Conservation (phyloP, 257 asterid species). For the Henckelia pumila region DNA sequence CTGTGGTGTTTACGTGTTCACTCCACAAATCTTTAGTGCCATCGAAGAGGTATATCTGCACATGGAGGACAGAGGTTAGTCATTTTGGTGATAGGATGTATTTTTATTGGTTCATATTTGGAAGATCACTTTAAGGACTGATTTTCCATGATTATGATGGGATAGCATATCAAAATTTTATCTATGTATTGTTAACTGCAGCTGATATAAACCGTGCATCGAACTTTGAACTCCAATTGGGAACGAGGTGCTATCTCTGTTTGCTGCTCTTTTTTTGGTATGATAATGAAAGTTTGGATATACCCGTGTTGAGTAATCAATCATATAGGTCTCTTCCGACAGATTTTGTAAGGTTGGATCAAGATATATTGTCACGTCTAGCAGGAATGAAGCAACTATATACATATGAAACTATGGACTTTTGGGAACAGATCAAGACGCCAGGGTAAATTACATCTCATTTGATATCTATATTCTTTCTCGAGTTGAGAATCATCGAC, state of each 20-base stretch:
- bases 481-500: constrained; percentile 11
- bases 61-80: constrained; percentile 59
- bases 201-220: constrained; percentile 48
- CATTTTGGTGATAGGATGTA: constrained; percentile 9
- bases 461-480: constrained; percentile 10
- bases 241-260: constrained; percentile 47
- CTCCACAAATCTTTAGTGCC: constrained; percentile 59
- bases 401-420: constrained; percentile 69
- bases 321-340: constrained; percentile 56
- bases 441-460: constrained; percentile 52
- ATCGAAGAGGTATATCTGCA: constrained; percentile 51
- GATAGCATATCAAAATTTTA: constrained; percentile 22
- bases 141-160: neutral
- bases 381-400: constrained; percentile 80
- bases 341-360: constrained; percentile 86
- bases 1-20: constrained; percentile 77
- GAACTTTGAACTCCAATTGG: constrained; percentile 55
- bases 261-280: neutral
- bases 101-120: neutral
- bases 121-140: neutral
- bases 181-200: constrained; percentile 31
- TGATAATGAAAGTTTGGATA: neutral
- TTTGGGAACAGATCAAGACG: constrained; percentile 92
- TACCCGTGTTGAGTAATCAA: constrained; percentile 27
- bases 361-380: constrained; percentile 82